Conservation (phyloP, 345 rosid species). For the Citrus glauca region DNA sequence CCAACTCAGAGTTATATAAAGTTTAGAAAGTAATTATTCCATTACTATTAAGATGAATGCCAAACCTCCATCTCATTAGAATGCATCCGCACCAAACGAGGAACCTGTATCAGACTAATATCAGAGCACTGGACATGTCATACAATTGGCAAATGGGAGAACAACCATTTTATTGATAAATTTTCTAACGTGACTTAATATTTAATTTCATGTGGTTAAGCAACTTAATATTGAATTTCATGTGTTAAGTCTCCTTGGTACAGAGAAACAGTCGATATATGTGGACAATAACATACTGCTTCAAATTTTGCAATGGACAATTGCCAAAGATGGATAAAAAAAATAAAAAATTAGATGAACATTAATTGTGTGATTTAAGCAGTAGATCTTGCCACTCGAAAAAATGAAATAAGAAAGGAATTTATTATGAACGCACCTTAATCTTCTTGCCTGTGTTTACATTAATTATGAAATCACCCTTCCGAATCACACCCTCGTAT, state of each 20-base stretch:
- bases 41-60: slow-evolving; percentile 5
- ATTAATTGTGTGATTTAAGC: background rate
- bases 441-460: slow-evolving; percentile 92
- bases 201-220: background rate
- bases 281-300: background rate
- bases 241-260: background rate
- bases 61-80: slow-evolving; percentile 95
- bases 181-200: background rate
- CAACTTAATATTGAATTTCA: too few species aligned
- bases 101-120: slow-evolving; percentile 52
- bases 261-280: background rate
- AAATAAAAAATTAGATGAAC: background rate
- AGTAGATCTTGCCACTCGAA: background rate
- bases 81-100: slow-evolving; percentile 95
- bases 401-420: background rate
- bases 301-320: background rate
- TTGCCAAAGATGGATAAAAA: background rate
- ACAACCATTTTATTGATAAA: background rate
- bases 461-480: slow-evolving; percentile 87
- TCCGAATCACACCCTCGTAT: slow-evolving; percentile 90
- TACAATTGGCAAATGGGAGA: background rate
- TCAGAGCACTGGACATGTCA: background rate
- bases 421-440: slow-evolving; percentile 52
- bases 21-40: background rate
- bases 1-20: background rate